Evolutionary conservation across 2,329 filamentous ascomycete genomes (phyloP), one percentile per base, ranked within the genome.

Genomic region (Botrytis tulipae): DNA sequence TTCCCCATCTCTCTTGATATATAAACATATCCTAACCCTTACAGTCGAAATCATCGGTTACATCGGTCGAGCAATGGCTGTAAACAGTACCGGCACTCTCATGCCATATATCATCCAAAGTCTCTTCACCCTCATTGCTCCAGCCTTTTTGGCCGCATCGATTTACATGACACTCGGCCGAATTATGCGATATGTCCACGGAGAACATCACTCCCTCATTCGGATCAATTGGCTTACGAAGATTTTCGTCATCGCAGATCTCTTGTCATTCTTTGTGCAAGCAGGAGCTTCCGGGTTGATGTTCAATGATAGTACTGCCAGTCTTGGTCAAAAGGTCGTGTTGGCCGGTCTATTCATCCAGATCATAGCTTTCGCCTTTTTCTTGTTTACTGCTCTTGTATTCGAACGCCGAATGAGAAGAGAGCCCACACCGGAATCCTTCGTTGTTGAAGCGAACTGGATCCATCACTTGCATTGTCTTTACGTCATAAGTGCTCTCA

Each of bases 301-400:
- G 48, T 54, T 54, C 48, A 54, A 7, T n/a, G 2, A 3, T 10
- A 54, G 48, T 10, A 54, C 48, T 54, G 48, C 48, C 12, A 54
- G 48, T 54, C 12, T 81, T 20, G 87, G 85, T n/a, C 79, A 87
- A 75, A 83, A 85, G 29, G 82, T 90, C 67, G 85, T 91, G n/a
- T 80, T 90, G 12, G 85, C 77, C 1, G 89, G 89, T 2, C 81
- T 91, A 3, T 79, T 87, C 46, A 79, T 90, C 25, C 89, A 91
- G 78, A 83, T 91, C 37, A 57, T 87, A 60, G 84, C 87, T 72
- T 90, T 91, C 75, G 84, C 83, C 35, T 80, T 90, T 51, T 91
- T 91, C 77, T 80, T 87, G 51, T 73, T 84, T 7, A 84, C 84
- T 1, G 83, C 86, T 0, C 76, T 83, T 16, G 46, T 75, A 20